These are phyloP conservation scores for Umbelopsis sp. DNA, from an alignment of 371 early-diverging fungal genomes.

Conservation along the genomic window DNA sequence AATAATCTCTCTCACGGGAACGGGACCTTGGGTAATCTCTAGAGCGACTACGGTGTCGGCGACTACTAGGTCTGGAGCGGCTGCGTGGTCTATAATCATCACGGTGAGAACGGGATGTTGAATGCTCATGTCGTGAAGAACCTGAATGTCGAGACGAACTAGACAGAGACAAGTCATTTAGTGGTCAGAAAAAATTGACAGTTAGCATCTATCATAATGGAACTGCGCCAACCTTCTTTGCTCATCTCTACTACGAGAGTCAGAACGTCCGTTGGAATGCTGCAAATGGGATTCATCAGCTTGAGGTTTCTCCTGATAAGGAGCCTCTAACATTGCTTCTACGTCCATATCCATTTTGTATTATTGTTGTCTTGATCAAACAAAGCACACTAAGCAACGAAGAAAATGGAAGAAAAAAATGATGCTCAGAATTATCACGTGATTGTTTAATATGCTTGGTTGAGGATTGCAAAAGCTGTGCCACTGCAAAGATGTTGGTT, in stretches of 20 bases:
- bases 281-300: conserved; percentile 3
- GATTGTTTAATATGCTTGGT: not conserved
- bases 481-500: no score
- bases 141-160: conserved; percentile 31
- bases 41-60: conserved; percentile 43
- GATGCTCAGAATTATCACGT: not conserved
- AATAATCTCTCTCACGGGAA: conserved; percentile 43
- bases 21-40: conserved; percentile 36
- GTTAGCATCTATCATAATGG: not conserved
- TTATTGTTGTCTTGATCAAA: conserved; percentile 35
- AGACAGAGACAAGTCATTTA: not conserved
- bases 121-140: conserved; percentile 44
- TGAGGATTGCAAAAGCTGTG: no score
- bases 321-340: conserved; percentile 88
- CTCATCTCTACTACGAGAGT: conserved; percentile 13
- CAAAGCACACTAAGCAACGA: not conserved
- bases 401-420: no score
- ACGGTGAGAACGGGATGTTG: conserved; percentile 36
- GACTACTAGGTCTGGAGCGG: conserved; percentile 49
- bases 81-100: conserved; percentile 50
- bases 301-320: conserved; percentile 69
- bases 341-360: conserved; percentile 67
- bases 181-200: not conserved
- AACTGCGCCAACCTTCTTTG: conserved; percentile 4
- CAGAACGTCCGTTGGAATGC: not conserved